Evolutionary conservation across 371 early-diverging fungal species (phyloP), one percentile per base, ranked within the genome.

Genomic region (Mortierella sp.): DNA sequence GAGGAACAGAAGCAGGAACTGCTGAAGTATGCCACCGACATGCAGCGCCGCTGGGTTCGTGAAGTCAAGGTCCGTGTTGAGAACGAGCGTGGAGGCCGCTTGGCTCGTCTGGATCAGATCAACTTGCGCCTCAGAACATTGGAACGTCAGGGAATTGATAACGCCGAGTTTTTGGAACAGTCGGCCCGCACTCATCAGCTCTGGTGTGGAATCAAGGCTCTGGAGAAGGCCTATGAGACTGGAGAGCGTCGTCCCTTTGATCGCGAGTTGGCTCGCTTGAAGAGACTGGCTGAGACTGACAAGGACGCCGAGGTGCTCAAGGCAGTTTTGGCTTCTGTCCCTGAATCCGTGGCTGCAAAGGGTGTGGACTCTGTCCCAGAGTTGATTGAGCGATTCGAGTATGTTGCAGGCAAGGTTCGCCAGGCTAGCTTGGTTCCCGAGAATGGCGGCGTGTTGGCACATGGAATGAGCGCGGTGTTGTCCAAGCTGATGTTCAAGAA

Each of bases 391-490:
- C 87, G 93, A 16, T 96, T 96, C 68, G 80, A 89, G 24, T 70
- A 70, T 16, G 88, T 96, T 17, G 82, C 88, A 25, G 84, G 83
- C 40, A 87, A 89, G 79, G 91, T 96, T 19, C 89, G 94, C 43
- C 82, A 87, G 51, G 91, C 92, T 34, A 91, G 96, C 57, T 82
- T 96, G 65, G 92, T 97, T 57, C 94, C 96, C 43, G 91, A 93
- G 55, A 82, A 95, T 65, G 94, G 92, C 31, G 94, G 94, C 40
- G 86, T 93, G 59, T 82, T 96, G 62, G 90, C 94, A 40, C 95
- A 96, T 76, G 81, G 86, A 10, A 79, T 94, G 48, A 94, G 97
- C 13, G 73, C 80, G 46, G 67, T 87, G 0, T 77, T 97, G 62
- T 95, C 95, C 58, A 85, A 84, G 60, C 65, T 95, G 28, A 87